Evolutionary conservation across 140 eudicot genomes (phyloP).

Genomic region (Flaveria floridana): DNA sequence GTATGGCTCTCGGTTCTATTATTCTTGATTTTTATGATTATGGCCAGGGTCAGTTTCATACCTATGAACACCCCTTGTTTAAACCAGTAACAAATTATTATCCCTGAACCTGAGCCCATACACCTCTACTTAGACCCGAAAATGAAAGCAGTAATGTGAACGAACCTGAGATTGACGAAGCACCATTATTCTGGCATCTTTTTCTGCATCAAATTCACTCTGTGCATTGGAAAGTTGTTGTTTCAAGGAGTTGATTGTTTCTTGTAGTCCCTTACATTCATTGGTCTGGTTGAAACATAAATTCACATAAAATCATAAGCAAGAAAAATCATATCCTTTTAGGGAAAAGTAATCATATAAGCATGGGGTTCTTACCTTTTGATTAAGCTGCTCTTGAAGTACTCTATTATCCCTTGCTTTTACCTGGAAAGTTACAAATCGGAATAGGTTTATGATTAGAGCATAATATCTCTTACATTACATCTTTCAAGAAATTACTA

Average conservation of each 20-base stretch:
- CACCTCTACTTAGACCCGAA: slow-evolving; percentile 1
- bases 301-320: slow-evolving; percentile 8
- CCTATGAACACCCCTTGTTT: not conserved
- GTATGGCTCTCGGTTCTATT: not conserved
- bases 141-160: slow-evolving; percentile 6
- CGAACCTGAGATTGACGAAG: slow-evolving; percentile 70
- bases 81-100: not conserved
- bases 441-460: slow-evolving; percentile 21
- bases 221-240: slow-evolving; percentile 60
- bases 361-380: slow-evolving; percentile 51
- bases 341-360: not conserved
- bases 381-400: slow-evolving; percentile 88
- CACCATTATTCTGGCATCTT: slow-evolving; percentile 35
- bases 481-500: not conserved
- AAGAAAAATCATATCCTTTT: slow-evolving; percentile 6
- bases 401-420: slow-evolving; percentile 84
- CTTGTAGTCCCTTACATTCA: slow-evolving; percentile 73
- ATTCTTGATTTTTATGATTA: not conserved
- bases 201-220: slow-evolving; percentile 34
- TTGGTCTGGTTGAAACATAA: slow-evolving; percentile 47
- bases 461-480: not conserved
- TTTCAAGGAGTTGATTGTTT: slow-evolving; percentile 62
- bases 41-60: not conserved
- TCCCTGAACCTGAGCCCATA: not conserved
- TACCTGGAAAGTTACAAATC: slow-evolving; percentile 47